Evolutionary conservation across 2,329 filamentous ascomycete species (phyloP).

Genomic region (Aspergillus novoparasiticus): DNA sequence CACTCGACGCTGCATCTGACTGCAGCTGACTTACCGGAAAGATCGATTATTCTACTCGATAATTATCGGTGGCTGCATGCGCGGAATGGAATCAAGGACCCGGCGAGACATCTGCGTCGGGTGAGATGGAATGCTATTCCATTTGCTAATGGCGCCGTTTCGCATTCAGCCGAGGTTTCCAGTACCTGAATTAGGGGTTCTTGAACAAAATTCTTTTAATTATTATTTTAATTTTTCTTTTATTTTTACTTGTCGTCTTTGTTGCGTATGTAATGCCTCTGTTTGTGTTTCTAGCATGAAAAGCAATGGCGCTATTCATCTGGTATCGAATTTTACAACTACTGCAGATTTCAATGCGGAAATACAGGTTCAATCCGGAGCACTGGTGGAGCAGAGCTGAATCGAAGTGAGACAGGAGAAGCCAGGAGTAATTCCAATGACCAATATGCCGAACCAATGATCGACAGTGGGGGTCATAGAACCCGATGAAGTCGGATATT

Average conservation of each 20-base stretch:
- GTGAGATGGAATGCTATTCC: not conserved
- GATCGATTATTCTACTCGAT: not conserved
- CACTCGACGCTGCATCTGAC: not conserved
- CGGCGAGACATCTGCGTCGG: not conserved
- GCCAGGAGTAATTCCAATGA: not conserved
- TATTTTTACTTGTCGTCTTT: not conserved
- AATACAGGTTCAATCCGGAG: not conserved
- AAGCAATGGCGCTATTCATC: not conserved
- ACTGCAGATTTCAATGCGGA: not conserved
- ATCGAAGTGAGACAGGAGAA: not conserved
- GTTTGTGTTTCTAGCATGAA: not conserved
- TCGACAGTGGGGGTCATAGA: not conserved
- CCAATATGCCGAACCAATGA: not conserved
- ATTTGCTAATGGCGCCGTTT: not conserved
- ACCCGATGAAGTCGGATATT: not conserved
- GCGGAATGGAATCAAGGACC: not conserved
- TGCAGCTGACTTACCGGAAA: not conserved
- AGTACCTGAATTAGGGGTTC: not conserved
- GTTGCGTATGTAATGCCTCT: not conserved
- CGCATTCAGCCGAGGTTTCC: no score
- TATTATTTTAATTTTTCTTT: not conserved
- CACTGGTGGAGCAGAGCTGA: not conserved
- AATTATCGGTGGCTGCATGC: not conserved
- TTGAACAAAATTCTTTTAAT: not conserved
- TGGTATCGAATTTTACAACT: not conserved